A percentile compares a stretch with the other conserved stretches of the same genome.
Conservation (phyloP, 495 filamentous ascomycete species). For the Penicillium alfredii region DNA sequence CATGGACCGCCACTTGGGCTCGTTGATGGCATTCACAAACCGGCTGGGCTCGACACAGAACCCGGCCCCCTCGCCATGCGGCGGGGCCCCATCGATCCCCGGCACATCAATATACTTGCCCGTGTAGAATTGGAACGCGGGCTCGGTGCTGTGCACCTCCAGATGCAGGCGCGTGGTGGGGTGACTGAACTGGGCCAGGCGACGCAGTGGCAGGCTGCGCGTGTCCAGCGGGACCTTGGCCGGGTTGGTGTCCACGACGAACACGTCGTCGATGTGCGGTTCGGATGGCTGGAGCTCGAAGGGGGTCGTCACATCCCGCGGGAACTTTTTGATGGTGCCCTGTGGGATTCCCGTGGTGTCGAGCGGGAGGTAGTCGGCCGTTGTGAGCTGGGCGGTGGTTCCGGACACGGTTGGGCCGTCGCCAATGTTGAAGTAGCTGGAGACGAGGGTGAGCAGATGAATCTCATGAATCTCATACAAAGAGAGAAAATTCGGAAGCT, state of each 20-base stretch:
- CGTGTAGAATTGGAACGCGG: constrained; percentile 95
- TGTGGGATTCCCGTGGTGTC: constrained; percentile 62
- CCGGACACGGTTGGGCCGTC: constrained; percentile 63
- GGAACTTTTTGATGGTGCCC: constrained; percentile 45
- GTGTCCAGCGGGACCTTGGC: constrained; percentile 69
- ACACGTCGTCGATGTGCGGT: constrained; percentile 85
- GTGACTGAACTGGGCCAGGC: constrained; percentile 63
- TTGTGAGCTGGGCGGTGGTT: constrained; percentile 65
- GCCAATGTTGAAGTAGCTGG: constrained; percentile 87
- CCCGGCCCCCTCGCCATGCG: constrained; percentile 59
- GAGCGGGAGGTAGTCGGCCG: constrained; percentile 67
- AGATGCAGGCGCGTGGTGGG: constrained; percentile 67
- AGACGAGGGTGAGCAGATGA: background rate
- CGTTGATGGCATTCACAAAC: constrained; percentile 82
- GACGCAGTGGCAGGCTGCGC: constrained; percentile 54
- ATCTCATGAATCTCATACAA: too few species aligned
- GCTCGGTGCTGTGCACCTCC: constrained; percentile 82
- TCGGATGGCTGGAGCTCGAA: constrained; percentile 63
- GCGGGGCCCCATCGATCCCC: constrained; percentile 56
- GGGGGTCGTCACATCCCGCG: constrained; percentile 45
- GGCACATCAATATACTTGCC: constrained; percentile 79
- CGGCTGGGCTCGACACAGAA: constrained; percentile 90
- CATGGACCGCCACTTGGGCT: constrained; percentile 69
- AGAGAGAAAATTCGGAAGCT: too few species aligned
- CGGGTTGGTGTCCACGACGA: constrained; percentile 64